Base-by-base conservation (phyloP, 2,329 filamentous ascomycete species). In the Hypoxylon sp. region DNA sequence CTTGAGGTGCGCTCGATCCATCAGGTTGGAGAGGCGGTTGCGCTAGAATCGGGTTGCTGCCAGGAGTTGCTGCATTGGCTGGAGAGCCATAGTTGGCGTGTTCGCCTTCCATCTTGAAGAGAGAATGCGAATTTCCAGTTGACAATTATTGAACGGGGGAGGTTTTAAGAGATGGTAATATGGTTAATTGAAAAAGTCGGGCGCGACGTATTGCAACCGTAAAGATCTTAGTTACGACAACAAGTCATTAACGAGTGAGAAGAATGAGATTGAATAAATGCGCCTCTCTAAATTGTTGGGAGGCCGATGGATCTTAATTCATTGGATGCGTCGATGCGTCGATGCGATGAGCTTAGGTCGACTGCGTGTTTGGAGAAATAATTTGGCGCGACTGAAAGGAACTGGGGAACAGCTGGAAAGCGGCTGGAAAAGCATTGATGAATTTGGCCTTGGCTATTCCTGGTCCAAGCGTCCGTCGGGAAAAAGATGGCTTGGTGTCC, bases 41-140 rank as follows among this genome's bases (percentile, higher is more conserved):
- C 65, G 87, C 83, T 50, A 87, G 80, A 49, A 86, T 84, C 13
- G 85, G 82, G 75, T 88, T 89, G 76, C 82, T 85, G 68, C 82
- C 81, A 41, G 87, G 87, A 50, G 87, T 88, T 70, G 82, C 83
- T 73, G 81, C 85, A 75, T 85, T 86, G 71, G 81, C 83, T 52
- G 87, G 85, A 69, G 87, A 89, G 78, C 83, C 87, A 74, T 87
- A 89, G 72, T 80, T 86, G 74, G 83, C 79, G 68, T 84, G 82
- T 71, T 83, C 81, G 69, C 87, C 87, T 68, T 90, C 88, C 88
- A 90, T 90, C 59, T 77, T 81, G 76, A 74, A 70, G 67, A 73
- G 45, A 51, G 34, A 66, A 63, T 68, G 65, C 60, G 53, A 61
- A 49, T 36, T 34, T 48, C 25, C 25, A 53, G 55, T 25, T 51